Conservation (phyloP, 192 early-diverging fungal species). For the Coemansia sp. region DNA sequence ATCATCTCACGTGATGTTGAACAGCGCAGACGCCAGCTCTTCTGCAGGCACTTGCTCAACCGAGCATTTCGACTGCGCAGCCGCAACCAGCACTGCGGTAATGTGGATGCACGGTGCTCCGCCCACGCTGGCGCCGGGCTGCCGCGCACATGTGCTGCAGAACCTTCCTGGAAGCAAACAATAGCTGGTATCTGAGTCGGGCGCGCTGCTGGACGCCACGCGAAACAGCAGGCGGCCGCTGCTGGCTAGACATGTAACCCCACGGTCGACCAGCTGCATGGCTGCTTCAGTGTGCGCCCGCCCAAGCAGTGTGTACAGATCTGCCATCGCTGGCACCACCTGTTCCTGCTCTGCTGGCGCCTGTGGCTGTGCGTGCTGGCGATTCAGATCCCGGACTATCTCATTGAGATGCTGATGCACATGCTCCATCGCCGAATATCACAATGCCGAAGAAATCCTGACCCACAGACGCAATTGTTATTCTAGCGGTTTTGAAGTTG, state of each 20-base stretch:
- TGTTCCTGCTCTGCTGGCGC: background rate
- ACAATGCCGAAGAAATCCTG: background rate
- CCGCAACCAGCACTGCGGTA: slow-evolving; percentile 38
- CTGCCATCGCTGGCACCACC: slow-evolving; percentile 12
- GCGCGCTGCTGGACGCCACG: slow-evolving; percentile 8
- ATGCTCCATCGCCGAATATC: slow-evolving; percentile 29
- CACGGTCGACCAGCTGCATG: slow-evolving; percentile 40
- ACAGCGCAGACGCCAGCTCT: slow-evolving; percentile 35
- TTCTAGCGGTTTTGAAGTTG: no score
- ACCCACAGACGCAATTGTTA: no score
- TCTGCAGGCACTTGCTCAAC: slow-evolving; percentile 24
- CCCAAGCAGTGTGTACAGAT: slow-evolving; percentile 39
- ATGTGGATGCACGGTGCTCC: slow-evolving; percentile 38
- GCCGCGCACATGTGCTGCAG: slow-evolving; percentile 32
- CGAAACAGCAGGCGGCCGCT: slow-evolving; percentile 33
- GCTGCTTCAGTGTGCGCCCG: slow-evolving; percentile 26
- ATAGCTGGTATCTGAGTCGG: slow-evolving; percentile 24
- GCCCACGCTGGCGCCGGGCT: slow-evolving; percentile 7
- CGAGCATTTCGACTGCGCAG: slow-evolving; percentile 33
- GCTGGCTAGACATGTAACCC: slow-evolving; percentile 41
- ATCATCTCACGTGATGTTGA: slow-evolving; percentile 23
- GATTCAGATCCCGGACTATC: slow-evolving; percentile 32
- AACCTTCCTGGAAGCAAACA: slow-evolving; percentile 49
- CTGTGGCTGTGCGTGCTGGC: background rate
- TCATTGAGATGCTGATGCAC: slow-evolving; percentile 41